phyloP scores from a whole-genome alignment of 192 early-diverging fungal species.

The Coemansia reversa region DNA sequence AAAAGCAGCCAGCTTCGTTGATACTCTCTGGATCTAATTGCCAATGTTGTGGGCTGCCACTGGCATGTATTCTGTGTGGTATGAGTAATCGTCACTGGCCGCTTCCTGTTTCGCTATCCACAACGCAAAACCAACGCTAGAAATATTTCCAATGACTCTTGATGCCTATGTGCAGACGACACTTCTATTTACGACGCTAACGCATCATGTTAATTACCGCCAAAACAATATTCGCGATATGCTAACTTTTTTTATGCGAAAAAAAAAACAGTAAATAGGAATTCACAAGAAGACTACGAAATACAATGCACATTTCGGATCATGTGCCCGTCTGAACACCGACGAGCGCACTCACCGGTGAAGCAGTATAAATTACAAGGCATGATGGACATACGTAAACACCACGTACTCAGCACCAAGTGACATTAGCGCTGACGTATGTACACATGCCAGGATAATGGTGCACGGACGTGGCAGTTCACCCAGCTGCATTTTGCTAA shows the following conservation, averaged over 20 bases:
- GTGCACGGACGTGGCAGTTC: not conserved
- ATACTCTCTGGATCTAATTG: too few species aligned
- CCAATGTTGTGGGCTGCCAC: not conserved
- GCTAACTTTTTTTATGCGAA: not conserved
- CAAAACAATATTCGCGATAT: not conserved
- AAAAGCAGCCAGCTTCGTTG: too few species aligned
- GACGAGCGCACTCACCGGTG: not conserved
- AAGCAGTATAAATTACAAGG: not conserved
- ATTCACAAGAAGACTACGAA: not conserved
- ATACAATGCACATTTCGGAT: not conserved
- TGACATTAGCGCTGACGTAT: not conserved
- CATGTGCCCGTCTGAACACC: not conserved
- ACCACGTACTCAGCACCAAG: not conserved
- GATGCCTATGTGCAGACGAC: too few species aligned
- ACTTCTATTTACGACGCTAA: too few species aligned
- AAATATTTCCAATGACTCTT: too few species aligned
- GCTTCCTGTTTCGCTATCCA: too few species aligned
- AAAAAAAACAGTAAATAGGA: not conserved
- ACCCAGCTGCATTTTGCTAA: not conserved
- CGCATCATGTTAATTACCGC: too few species aligned
- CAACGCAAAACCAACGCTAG: too few species aligned
- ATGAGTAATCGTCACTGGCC: too few species aligned
- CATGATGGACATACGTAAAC: not conserved
- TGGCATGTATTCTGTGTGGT: not conserved
- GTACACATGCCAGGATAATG: not conserved